A percentile compares a stretch with the other conserved stretches of the same genome.
phyloP scores from a whole-genome alignment of 306 rosid genomes.

The Carpinus viminea region DNA sequence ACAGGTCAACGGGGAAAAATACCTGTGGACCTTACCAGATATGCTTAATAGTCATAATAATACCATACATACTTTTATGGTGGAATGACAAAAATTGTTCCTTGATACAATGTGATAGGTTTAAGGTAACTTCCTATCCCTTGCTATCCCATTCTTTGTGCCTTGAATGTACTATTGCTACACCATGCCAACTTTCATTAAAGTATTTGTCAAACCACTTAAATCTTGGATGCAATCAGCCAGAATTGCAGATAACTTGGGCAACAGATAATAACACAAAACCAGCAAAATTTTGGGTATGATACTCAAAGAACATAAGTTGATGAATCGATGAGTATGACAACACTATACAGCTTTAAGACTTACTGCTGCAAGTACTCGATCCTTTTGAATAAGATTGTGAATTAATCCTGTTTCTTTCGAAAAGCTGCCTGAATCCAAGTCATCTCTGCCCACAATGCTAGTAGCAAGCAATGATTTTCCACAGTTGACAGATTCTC shows the following conservation, averaged over 20 bases:
- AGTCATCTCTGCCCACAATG: slow-evolving; percentile 68
- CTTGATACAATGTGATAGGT: not conserved
- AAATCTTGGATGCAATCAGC: not conserved
- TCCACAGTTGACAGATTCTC: slow-evolving; percentile 79
- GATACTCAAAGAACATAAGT: not conserved
- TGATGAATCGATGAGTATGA: not conserved
- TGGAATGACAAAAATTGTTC: not conserved
- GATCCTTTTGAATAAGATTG: slow-evolving; percentile 87
- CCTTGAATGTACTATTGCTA: not conserved
- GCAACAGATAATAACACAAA: not conserved
- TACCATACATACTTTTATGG: not conserved
- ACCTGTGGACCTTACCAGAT: not conserved
- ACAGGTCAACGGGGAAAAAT: not conserved
- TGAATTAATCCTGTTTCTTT: slow-evolving; percentile 80
- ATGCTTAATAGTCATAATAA: not conserved
- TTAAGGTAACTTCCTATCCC: not conserved
- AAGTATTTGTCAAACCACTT: not conserved
- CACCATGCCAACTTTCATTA: not conserved
- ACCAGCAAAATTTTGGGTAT: not conserved
- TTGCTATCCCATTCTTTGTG: not conserved
- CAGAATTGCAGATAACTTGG: not conserved
- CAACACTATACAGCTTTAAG: slow-evolving; percentile 21
- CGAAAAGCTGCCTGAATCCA: slow-evolving; percentile 43
- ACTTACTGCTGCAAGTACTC: slow-evolving; percentile 88
- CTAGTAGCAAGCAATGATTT: slow-evolving; percentile 89